Evolutionary conservation across 192 early-diverging fungal genomes (phyloP), one percentile per base, ranked within the genome.

Genomic region (Mortierella antarctica): DNA sequence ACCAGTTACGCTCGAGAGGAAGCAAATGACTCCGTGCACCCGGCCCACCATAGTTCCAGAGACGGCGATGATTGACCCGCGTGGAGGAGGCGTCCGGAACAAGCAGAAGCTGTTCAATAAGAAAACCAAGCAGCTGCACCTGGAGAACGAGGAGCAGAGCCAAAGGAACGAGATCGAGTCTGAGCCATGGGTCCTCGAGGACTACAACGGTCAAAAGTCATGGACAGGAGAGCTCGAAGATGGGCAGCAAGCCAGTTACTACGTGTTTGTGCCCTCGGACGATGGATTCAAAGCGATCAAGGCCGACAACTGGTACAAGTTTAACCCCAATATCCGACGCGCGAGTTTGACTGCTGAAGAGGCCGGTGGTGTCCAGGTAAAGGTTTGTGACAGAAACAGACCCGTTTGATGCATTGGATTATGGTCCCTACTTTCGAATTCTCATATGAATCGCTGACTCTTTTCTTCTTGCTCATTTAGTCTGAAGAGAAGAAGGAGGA

Each of bases 71-170:
- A 93, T 93, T 68, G 92, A 92, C 8, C 93, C 93, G 4, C 84
- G 87, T 58, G 92, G 92, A 21, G 90, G 92, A 5, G 93, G 92
- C 48, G 89, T 88, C 11, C 86, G 91, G n/a, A 93, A 95, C 74
- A 92, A 91, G 59, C 86, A 93, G 72, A 93, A 90, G 68, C 57
- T 95, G 54, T 95, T 95, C 65, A 93, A 93, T 75, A 93, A 93
- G 74, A 86, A 89, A 9, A 95, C 93, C 17, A 89, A 87, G 55
- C 93, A 95, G 76, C 88, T 95, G 23, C 92, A 84, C 57, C 82
- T 93, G 59, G 92, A 92, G 31, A 88, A 92, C 65, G 92, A 93
- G 71, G 89, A 92, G 21, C 88, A 87, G 63, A 89, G 92, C 20
- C 84, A 91, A 40, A 67, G 92, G 56, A 89, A 90, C 45, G 91